These are phyloP conservation scores for Myxozyma udenii DNA, from an alignment of 805 yeast genomes.

Conservation along the genomic window DNA sequence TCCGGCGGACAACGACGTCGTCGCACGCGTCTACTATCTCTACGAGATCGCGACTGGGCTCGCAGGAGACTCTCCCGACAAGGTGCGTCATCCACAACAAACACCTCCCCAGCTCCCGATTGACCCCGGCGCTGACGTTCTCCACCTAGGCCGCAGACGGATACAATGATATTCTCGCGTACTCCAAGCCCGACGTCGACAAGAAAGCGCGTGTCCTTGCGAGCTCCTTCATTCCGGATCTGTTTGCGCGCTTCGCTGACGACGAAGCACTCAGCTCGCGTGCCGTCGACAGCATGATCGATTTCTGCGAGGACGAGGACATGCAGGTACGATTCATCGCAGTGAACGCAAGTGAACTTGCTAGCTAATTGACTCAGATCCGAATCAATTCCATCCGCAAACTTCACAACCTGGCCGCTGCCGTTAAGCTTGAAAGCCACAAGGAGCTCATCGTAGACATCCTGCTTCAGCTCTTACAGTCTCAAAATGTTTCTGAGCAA, in stretches of 20 bases:
- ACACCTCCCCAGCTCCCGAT: too few species aligned
- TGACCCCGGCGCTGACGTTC: too few species aligned
- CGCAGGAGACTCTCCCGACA: slow-evolving; percentile 8
- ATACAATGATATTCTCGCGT: slow-evolving; percentile 10
- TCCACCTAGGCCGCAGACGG: slow-evolving; percentile 18
- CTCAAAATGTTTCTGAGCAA: slow-evolving; percentile 15
- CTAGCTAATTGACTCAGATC: background rate
- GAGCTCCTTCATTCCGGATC: slow-evolving; percentile 21
- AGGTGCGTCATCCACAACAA: slow-evolving; percentile 19
- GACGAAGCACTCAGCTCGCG: slow-evolving; percentile 3
- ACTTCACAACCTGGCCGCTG: slow-evolving; percentile 15
- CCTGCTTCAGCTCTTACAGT: slow-evolving; percentile 18
- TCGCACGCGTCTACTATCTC: slow-evolving; percentile 20
- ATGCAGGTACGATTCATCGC: background rate
- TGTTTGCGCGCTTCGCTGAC: slow-evolving; percentile 16
- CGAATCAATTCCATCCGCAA: slow-evolving; percentile 14
- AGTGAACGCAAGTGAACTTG: too few species aligned
- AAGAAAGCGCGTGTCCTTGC: slow-evolving; percentile 17
- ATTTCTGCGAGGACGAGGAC: slow-evolving; percentile 24
- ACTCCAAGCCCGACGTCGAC: slow-evolving; percentile 10
- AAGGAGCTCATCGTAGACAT: slow-evolving; percentile 15
- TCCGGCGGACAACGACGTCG: slow-evolving; percentile 7
- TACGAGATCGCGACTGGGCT: slow-evolving; percentile 23
- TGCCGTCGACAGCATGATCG: slow-evolving; percentile 25
- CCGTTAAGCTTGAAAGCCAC: slow-evolving; percentile 2